Evolutionary conservation across 2,329 filamentous ascomycete species (phyloP), one percentile per base, ranked within the genome.

Genomic region (Talaromyces sp.): DNA sequence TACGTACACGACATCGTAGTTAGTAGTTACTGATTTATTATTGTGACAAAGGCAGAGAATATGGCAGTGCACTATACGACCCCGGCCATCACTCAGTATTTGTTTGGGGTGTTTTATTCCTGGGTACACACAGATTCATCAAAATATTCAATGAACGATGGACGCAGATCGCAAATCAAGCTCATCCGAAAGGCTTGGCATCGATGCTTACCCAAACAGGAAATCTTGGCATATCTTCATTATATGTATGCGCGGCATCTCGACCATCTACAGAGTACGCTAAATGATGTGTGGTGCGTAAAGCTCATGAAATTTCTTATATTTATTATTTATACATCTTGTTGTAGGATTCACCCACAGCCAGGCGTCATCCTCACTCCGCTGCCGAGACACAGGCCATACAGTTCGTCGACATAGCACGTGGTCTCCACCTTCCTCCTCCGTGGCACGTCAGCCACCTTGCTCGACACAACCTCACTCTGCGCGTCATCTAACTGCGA

Each of bases 341-440:
- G 33, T 36, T 36, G 33, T 15, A 36, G 4, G 33, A n/a, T n/a
- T 39, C 36, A 39, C 15, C 36, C 36, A 51, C 49, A 55, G 10
- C 55, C 59, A 39, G 53, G 59, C 25, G 56, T 33, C 60, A 62
- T 62, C 25, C 60, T 47, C 9, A 62, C 56, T 30, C 58, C 55
- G 25, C 56, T 55, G 5, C 55, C 55, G 28, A 62, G 44, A 32
- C 60, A 62, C 54, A 62, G 49, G 10, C 51, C 55, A 49, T 62
- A 62, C 51, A 62, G 36, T 22, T 62, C 60, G 15, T 62, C 60
- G 3, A 62, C 60, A 62, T 62, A 62, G 42, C 49, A 7, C 60
- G 55, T 39, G 58, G 58, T 7, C 56, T 47, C 25, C 49, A 33
- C 17, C 55, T 27, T 15, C 60, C 55, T 25, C 60, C 17, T 30